Percentiles rank a stretch among this genome's conserved stretches.
phyloP scores from a whole-genome alignment of 495 filamentous ascomycete species.

The Penicillium simplicissimum region DNA sequence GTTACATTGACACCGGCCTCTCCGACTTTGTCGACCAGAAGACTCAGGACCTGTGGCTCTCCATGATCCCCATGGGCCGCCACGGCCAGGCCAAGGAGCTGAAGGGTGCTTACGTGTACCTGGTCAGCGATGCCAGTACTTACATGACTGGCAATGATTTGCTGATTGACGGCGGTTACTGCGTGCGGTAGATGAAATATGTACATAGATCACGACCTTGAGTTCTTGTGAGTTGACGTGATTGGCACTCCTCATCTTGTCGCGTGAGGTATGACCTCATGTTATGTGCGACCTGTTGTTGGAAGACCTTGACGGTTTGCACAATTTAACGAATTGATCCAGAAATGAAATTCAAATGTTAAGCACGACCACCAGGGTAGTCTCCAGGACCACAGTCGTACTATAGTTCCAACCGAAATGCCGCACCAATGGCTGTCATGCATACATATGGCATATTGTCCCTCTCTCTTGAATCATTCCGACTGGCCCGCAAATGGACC shows the following conservation, averaged over 20 bases:
- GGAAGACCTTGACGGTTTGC: not conserved
- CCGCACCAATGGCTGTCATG: not conserved
- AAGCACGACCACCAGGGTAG: not conserved
- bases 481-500: conserved; percentile 35
- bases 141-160: conserved; percentile 85
- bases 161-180: conserved; percentile 68
- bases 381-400: not conserved
- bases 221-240: too few species aligned
- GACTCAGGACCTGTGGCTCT: conserved; percentile 67
- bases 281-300: not conserved
- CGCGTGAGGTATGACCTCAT: not conserved
- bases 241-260: not conserved
- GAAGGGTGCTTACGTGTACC: conserved; percentile 81
- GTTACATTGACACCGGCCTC: conserved; percentile 79
- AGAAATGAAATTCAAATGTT: not conserved
- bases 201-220: not conserved
- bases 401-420: not conserved
- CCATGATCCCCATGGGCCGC: conserved; percentile 76
- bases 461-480: not conserved
- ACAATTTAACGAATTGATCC: not conserved
- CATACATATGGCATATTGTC: too few species aligned
- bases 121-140: conserved; percentile 71
- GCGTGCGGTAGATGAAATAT: conserved; percentile 36
- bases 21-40: conserved; percentile 73
- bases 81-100: conserved; percentile 77